These are phyloP conservation scores for Fragaria vesca DNA, from an alignment of 306 rosid species.

Conservation along the genomic window DNA sequence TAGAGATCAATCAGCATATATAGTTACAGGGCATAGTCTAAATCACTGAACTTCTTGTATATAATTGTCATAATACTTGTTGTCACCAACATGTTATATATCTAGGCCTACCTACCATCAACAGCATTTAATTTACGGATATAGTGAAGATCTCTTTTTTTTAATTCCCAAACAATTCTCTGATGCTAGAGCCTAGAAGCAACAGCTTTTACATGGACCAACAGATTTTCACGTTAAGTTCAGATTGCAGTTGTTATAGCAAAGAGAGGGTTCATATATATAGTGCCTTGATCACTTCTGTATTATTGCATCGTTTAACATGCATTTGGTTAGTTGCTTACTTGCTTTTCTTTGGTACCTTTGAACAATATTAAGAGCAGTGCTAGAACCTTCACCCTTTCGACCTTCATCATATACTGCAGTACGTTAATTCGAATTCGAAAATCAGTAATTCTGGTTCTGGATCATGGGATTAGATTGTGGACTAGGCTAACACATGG, in stretches of 20 bases:
- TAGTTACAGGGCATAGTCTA: not conserved
- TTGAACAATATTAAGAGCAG: not conserved
- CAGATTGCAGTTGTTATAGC: not conserved
- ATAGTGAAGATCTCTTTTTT: not conserved
- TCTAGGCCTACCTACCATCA: not conserved
- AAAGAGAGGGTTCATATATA: not conserved
- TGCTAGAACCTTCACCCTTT: not conserved
- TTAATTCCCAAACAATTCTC: not conserved
- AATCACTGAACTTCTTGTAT: not conserved
- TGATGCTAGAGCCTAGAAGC: not conserved
- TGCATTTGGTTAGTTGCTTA: not conserved
- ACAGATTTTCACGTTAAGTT: not conserved
- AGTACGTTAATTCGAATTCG: too few species aligned
- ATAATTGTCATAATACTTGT: not conserved
- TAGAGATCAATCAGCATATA: not conserved
- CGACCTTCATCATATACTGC: not conserved
- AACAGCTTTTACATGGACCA: constrained; percentile 5
- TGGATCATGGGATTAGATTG: not conserved
- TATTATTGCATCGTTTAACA: not conserved
- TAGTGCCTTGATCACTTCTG: not conserved
- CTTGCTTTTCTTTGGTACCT: not conserved
- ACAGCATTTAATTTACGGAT: not conserved
- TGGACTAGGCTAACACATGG: not conserved
- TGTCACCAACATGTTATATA: not conserved
- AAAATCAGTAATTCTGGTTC: not conserved